Conservation (phyloP, 2,329 filamentous ascomycete genomes). For the Phaeosphaeria sp. region DNA sequence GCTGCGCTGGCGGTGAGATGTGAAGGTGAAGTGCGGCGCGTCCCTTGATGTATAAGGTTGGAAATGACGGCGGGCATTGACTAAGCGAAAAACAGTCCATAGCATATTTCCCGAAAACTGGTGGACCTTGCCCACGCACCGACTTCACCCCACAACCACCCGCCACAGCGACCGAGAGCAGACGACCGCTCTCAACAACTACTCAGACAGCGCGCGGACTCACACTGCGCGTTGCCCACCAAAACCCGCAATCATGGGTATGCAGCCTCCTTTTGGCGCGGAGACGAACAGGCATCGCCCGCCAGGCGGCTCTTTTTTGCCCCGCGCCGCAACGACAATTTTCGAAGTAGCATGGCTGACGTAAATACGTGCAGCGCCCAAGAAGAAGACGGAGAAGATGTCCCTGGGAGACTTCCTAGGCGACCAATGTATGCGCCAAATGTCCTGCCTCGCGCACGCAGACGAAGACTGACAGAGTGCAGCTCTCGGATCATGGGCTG, state of each 20-base stretch:
- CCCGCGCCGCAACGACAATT: constrained; percentile 26
- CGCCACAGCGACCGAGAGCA: constrained; percentile 35
- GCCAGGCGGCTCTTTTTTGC: constrained; percentile 34
- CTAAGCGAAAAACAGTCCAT: constrained; percentile 26
- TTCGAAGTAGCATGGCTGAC: constrained; percentile 52
- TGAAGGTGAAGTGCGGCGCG: not conserved
- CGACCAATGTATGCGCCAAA: constrained; percentile 76
- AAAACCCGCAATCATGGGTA: constrained; percentile 66
- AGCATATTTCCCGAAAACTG: constrained; percentile 17
- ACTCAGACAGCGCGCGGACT: constrained; percentile 45
- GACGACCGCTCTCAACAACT: constrained; percentile 34
- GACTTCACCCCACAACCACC: constrained; percentile 33
- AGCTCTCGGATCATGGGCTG: constrained; percentile 93
- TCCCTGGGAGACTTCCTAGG: constrained; percentile 94
- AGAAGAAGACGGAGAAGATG: constrained; percentile 96
- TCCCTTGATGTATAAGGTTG: not conserved
- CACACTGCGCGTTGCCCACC: constrained; percentile 47
- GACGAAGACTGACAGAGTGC: constrained; percentile 35
- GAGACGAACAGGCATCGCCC: constrained; percentile 25
- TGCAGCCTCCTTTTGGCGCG: constrained; percentile 37
- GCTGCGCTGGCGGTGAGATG: constrained; percentile 1
- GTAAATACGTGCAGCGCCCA: constrained; percentile 70
- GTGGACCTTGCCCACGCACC: constrained; percentile 26
- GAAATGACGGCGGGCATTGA: constrained; percentile 16
- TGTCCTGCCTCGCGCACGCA: constrained; percentile 23